phyloP scores from a whole-genome alignment of 202 grass and related monocot species.

The Eragrostis tef region DNA sequence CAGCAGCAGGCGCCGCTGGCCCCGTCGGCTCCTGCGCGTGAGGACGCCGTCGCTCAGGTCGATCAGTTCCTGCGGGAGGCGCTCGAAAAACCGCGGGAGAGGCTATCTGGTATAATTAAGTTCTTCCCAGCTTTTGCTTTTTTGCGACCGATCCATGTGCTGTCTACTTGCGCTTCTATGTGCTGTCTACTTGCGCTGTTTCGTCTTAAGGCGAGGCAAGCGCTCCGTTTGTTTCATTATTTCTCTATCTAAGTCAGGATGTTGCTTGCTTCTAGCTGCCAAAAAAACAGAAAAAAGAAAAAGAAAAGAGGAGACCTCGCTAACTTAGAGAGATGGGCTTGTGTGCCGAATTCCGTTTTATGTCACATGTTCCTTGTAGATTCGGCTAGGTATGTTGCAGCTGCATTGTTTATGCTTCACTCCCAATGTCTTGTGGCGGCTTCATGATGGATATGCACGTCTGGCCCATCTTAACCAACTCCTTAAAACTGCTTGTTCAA shows the following conservation, averaged over 20 bases:
- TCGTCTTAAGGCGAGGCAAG: background rate
- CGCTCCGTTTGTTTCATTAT: background rate
- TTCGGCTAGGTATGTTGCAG: background rate
- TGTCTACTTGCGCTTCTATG: no score
- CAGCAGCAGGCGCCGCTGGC: background rate
- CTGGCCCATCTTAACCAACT: background rate
- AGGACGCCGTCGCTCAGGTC: conserved; percentile 57
- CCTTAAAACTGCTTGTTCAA: background rate
- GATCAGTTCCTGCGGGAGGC: conserved; percentile 91
- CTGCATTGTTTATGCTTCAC: background rate
- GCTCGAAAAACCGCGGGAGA: conserved; percentile 88
- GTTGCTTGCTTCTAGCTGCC: background rate
- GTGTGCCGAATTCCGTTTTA: background rate
- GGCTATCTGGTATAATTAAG: conserved; percentile 62
- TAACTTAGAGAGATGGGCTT: background rate
- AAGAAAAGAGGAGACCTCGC: no score
- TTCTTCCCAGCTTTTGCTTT: background rate
- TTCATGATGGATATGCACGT: background rate
- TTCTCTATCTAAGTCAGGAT: background rate
- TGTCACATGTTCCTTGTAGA: background rate
- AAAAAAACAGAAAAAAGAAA: background rate
- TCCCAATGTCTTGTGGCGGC: background rate
- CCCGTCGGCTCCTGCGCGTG: background rate
- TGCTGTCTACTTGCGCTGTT: background rate
- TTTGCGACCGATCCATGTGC: background rate